These are phyloP conservation scores for Phylloporus scabripes DNA, from an alignment of 768 basidiomycete genomes.

Conservation along the genomic window DNA sequence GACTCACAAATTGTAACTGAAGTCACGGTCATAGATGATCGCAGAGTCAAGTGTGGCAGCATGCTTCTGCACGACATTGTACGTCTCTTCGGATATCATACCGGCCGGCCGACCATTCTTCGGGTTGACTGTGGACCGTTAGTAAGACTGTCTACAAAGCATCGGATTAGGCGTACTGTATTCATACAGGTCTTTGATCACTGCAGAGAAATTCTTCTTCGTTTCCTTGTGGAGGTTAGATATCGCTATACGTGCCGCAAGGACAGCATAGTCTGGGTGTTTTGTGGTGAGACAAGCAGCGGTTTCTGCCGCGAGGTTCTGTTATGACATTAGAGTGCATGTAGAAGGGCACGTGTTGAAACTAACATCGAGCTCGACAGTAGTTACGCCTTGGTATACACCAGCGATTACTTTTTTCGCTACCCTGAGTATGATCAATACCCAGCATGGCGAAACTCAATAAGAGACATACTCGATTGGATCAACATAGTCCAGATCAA, in stretches of 20 bases:
- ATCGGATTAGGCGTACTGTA: conserved; percentile 55
- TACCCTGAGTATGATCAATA: conserved; percentile 44
- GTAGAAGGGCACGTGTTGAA: background rate
- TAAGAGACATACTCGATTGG: conserved; percentile 62
- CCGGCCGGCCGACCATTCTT: conserved; percentile 84
- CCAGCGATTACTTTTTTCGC: conserved; percentile 91
- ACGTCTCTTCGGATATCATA: conserved; percentile 89
- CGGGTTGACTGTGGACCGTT: conserved; percentile 67
- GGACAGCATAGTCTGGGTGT: conserved; percentile 96
- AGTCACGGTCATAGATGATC: conserved; percentile 97
- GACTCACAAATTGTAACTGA: conserved; percentile 89
- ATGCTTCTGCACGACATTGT: conserved; percentile 75
- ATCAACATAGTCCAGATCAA: conserved; percentile 88
- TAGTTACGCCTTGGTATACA: conserved; percentile 94
- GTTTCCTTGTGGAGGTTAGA: conserved; percentile 99
- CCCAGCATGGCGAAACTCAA: background rate
- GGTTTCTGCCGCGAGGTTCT: conserved; percentile 97
- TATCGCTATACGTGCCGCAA: conserved; percentile 97
- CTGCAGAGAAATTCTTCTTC: conserved; percentile 92
- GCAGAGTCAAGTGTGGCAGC: conserved; percentile 83
- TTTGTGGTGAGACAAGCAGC: conserved; percentile 96
- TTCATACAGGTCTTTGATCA: conserved; percentile 84
- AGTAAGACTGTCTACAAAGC: background rate
- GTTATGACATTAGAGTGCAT: conserved; percentile 3
- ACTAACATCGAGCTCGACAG: conserved; percentile 92